Percentiles rank a stretch among this genome's conserved stretches.
These are phyloP conservation scores for Blepharisma stoltei DNA, from an alignment of 73 alveolate genomes.

Conservation along the genomic window DNA sequence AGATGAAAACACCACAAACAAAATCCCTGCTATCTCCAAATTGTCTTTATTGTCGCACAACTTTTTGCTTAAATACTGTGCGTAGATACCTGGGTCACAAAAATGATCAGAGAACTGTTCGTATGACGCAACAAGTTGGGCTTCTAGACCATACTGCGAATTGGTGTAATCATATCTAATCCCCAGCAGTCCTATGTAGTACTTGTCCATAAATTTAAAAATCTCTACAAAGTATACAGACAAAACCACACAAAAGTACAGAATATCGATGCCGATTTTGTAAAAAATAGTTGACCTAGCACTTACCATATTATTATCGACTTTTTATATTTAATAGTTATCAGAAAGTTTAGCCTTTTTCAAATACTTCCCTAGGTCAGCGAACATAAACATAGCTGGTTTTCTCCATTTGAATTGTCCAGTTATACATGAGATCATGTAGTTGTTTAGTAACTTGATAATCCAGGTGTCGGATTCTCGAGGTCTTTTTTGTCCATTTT, in stretches of 20 bases:
- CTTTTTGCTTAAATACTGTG: not conserved
- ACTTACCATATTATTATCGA: not conserved
- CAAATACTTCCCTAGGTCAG: not conserved
- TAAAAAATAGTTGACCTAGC: not conserved
- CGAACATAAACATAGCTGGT: not conserved
- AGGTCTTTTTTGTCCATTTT: not conserved
- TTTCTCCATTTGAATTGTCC: not conserved
- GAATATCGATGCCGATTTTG: constrained; percentile 6
- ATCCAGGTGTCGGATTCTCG: not conserved
- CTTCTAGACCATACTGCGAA: not conserved
- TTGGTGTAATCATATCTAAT: not conserved
- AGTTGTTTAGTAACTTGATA: not conserved
- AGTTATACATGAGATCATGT: not conserved
- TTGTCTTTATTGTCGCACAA: not conserved
- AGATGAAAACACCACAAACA: not conserved
- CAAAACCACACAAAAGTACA: not conserved
- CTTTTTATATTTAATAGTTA: no score
- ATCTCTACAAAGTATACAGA: constrained; percentile 7
- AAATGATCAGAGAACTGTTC: not conserved
- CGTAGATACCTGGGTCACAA: not conserved
- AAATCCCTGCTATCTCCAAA: constrained; percentile 21
- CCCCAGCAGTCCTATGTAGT: not conserved
- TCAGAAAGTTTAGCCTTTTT: not conserved
- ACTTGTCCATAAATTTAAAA: constrained; percentile 3
- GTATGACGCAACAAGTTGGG: not conserved